Evolutionary conservation across 495 filamentous ascomycete genomes (phyloP), one percentile per base, ranked within the genome.

Genomic region (Penicillium desertorum): DNA sequence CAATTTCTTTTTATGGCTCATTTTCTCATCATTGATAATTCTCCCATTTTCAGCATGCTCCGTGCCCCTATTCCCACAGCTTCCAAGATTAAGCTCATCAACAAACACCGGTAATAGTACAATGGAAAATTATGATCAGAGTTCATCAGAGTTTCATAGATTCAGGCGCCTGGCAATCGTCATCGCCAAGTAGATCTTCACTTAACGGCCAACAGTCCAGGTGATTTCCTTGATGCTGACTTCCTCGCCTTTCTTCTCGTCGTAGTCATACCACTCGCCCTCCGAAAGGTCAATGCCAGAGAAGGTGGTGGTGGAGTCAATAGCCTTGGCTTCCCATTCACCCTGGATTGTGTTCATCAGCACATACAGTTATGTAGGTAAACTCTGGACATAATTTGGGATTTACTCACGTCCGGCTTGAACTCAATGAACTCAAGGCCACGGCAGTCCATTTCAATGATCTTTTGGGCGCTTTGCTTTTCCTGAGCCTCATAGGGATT

Each of bases 371-470:
- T 39, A 17, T n/a, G 4, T 39, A 39, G 36, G 16, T 39, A 42
- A 8, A 32, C 22, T 39, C 9, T 16, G 29, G 25, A 39, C 17
- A 19, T 0, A 25, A 16, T 16, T 30, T 20, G 17, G 22, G 16
- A 17, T 12, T 10, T 16, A 69, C 80, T 62, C 70, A 95, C 91
- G 71, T 96, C 92, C 32, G 92, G 79, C 62, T 85, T 89, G 71
- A 97, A 98, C 46, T 92, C 87, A 0, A 81, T 83, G 62, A 98
- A 97, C 70, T 98, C 94, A 6, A 97, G 78, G 5, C 94, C 94
- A 50, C 94, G 84, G 73, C 94, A 98, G 75, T 98, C 94, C 54
- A 98, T 85, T 63, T 90, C 86, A 36, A 98, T 79, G 42, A 98
- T 83, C 60, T 89, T 92, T 66, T 88, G 84, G 34, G 75, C 72